Base-by-base conservation (phyloP, 768 basidiomycete genomes). In the Boletus sp. region DNA sequence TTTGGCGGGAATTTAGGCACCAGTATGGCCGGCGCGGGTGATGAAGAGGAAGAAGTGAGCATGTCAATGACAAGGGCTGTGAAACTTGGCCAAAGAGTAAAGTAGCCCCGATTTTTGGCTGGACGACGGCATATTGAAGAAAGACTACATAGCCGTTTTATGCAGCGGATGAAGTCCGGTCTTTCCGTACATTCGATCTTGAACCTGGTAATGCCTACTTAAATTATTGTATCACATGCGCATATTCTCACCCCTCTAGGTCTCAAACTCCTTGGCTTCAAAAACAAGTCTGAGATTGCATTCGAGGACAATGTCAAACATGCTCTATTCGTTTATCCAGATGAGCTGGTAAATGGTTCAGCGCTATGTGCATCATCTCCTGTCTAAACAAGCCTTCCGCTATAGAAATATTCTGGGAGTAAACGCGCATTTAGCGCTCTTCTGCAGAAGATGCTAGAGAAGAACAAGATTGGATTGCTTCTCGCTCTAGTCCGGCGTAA, bases 301-400 rank as follows among this genome's bases (percentile, higher is more conserved):
- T 90, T 95, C 62, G 90, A 94, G 68, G 92, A 98, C 67, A 96
- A 95, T 62, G 73, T 97, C 66, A 96, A 93, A 66, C 94, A 98
- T 72, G 87, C 94, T 0, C 73, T 84, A 46, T 98, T 98, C 70
- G 83, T 98, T 54, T 92, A 93, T 69, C 97, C 97, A 0, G 87
- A 95, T 65, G 97, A 99, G 70, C 75, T 83, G 74, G 96, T 93
- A 60, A 53, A 80, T 70, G 5, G 33, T 32, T 40, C 24, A 20
- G 33, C 1, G 6, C 28, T 17, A 12, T 15, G 7, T 14, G 17
- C 17, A 36, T 48, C 9, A 14, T 45, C 5, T n/a, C 10, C 5
- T 36, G n/a, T 35, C 48, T 50, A 17, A 44, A 20, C 11, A 14
- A 44, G 18, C 9, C 7, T 8, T 4, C 33, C 17, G 24, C n/a